Percentiles rank a stretch among this genome's conserved stretches.
Evolutionary conservation across 2,329 filamentous ascomycete genomes (phyloP).

Genomic region (Emergomyces orientalis): DNA sequence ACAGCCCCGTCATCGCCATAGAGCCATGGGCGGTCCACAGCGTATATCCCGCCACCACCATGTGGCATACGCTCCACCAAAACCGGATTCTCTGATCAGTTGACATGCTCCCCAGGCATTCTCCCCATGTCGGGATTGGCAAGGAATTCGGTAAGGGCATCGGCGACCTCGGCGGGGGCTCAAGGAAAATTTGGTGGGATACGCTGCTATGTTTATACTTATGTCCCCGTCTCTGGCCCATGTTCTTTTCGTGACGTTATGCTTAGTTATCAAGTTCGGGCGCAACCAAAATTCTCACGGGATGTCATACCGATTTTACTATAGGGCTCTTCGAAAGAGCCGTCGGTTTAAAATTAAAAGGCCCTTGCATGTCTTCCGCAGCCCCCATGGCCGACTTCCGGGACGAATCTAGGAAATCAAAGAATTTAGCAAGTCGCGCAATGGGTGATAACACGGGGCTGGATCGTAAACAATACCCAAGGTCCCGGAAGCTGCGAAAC

Average conservation of each 20-base stretch:
- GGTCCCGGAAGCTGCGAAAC: slow-evolving; percentile 24
- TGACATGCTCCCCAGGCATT: slow-evolving; percentile 85
- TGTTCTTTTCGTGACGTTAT: slow-evolving; percentile 48
- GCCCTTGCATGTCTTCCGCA: slow-evolving; percentile 38
- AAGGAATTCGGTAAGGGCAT: slow-evolving; percentile 84
- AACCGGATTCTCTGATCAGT: slow-evolving; percentile 73
- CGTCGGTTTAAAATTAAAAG: slow-evolving; percentile 92
- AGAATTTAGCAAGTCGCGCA: neutral
- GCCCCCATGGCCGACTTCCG: slow-evolving; percentile 22
- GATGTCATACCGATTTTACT: slow-evolving; percentile 57
- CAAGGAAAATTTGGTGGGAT: slow-evolving; percentile 92
- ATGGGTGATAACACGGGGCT: slow-evolving; percentile 19
- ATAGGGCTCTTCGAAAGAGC: slow-evolving; percentile 64
- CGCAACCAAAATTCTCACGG: neutral
- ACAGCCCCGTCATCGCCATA: slow-evolving; percentile 82
- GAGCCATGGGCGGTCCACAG: slow-evolving; percentile 80
- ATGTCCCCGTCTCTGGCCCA: slow-evolving; percentile 86
- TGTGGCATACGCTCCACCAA: slow-evolving; percentile 84
- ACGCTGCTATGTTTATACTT: slow-evolving; percentile 97
- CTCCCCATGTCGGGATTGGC: slow-evolving; percentile 77
- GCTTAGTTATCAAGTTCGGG: slow-evolving; percentile 17
- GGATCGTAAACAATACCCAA: slow-evolving; percentile 22
- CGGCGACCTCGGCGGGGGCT: slow-evolving; percentile 75
- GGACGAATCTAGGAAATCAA: slow-evolving; percentile 18
- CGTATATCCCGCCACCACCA: slow-evolving; percentile 71